Evolutionary conservation across 2,329 filamentous ascomycete genomes (phyloP), one percentile per base, ranked within the genome.

Genomic region (Boeremia exigua): DNA sequence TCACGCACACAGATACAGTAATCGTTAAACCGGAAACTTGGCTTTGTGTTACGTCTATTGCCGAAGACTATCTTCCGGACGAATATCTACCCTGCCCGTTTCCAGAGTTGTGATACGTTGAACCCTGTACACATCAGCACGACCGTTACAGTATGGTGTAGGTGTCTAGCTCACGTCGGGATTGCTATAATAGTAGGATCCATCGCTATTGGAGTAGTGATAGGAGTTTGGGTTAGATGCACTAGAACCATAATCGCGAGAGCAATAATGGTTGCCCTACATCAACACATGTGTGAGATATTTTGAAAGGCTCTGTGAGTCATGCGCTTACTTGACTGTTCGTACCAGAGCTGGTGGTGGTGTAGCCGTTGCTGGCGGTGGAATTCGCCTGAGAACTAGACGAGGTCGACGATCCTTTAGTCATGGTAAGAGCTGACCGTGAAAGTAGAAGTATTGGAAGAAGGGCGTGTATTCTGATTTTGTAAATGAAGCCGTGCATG

Each of bases 221-320:
- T 77, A 78, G 10, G 70, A 67, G 59, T 77, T 78, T 14, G 28
- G 11, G 59, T 77, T 77, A 8, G 68, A 51, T n/a, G 71, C 70
- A 33, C 59, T 44, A 8, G 66, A 63, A 47, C 73, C 73, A 56
- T 75, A 75, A 61, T 78, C 75, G 46, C 76, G 73, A 49, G 58
- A 51, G 63, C 74, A 76, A 59, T 73, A 77, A 60, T 75, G 75
- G 61, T 77, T 78, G 55, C 75, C 75, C 73, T 76, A 47, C 4
- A 11, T 10, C 5, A 11, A 23, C 28, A n/a, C 42, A 45, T 14
- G 44, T 27, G 29, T 34, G 11, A 27, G 17, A 3, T 15, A 7
- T 6, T 5, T 6, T 47, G 30, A n/a, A 15, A 12, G 12, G 11
- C 8, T 6, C 5, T 15, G 43, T 14, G 11, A 30, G 17, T 33